Evolutionary conservation across 75 land plant species (phyloP), one percentile per base, ranked within the genome.

Genomic region (Picea sitchensis): DNA sequence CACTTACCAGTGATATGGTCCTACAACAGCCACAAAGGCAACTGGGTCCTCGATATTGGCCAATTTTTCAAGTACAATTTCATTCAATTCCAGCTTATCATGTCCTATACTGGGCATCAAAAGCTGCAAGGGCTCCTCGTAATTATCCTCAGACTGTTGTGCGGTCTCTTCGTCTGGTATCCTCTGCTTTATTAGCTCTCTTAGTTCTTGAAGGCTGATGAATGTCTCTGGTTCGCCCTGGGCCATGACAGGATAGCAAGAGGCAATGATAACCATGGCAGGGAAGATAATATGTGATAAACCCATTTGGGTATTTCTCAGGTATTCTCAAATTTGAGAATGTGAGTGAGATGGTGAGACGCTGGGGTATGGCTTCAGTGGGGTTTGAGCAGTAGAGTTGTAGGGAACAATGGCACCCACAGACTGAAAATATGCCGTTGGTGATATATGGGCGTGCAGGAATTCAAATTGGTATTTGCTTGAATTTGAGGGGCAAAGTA

Each of bases 21-120:
- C 88, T 14, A 86, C 88, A 58, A 86, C 82, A 14, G 83, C 77
- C 41, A 87, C 86, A 61, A 87, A 77, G 21, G 88, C 47, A n/a
- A 84, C 18, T 5, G 88, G 88, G 32, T 81, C 83, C 3, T 80
- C 78, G 13, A 87, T 77, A 21, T 69, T 47, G 12, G 88, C 82
- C 75, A 87, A 36, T 31, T 41, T 74, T 78, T 84, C 88, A 3
- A 87, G 63, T 8, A 59, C 87, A 58, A 67, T 69, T 77, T 84
- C 83, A 61, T 81, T 81, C 20, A 87, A 59, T 69, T 87, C 88
- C 62, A 87, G 80, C 60, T 79, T 79, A 64, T 84, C 87, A 18
- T 87, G 88, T 47, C 78, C 80, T 59, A 36, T 59, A 4, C 86
- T 83, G 26, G 88, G 86, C 78, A 67, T 73, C 81, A 87, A 75